Evolutionary conservation across 2,329 filamentous ascomycete genomes (phyloP).

Genomic region (Cyphellophora attinorum): DNA sequence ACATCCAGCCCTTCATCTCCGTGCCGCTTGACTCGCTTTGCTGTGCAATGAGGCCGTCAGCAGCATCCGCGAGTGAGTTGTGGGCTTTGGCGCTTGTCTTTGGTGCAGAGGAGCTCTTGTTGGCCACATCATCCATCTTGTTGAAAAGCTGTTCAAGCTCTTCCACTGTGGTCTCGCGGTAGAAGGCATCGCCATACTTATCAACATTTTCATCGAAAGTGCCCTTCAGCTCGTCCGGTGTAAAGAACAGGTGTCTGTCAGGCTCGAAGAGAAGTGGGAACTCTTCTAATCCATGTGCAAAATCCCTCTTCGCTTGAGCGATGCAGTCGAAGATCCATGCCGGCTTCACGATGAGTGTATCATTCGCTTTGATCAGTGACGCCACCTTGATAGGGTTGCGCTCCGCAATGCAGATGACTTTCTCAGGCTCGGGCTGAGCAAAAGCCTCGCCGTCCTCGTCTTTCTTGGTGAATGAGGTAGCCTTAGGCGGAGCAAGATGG

Average conservation of each 20-base stretch:
- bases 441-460: too few relatives aligned
- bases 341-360: constrained; percentile 65
- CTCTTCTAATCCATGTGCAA: constrained; percentile 42
- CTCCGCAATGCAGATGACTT: constrained; percentile 23
- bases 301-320: constrained; percentile 43
- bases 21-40: constrained; percentile 9
- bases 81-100: too few relatives aligned
- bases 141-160: constrained; percentile 42
- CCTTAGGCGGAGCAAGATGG: neutral
- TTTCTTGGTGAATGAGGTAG: constrained; percentile 40
- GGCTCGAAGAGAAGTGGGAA: constrained; percentile 57
- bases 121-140: constrained; percentile 26
- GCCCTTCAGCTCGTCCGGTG: constrained; percentile 43
- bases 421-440: too few relatives aligned
- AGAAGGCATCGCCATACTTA: constrained; percentile 72
- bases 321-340: constrained; percentile 80
- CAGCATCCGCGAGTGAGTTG: constrained; percentile 17
- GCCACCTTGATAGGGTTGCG: constrained; percentile 66
- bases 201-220: constrained; percentile 57
- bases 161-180: constrained; percentile 54
- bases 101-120: neutral
- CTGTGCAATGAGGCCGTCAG: constrained; percentile 20
- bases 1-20: constrained; percentile 33
- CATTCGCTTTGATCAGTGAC: constrained; percentile 64
- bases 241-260: constrained; percentile 62